Evolutionary conservation across 495 filamentous ascomycete species (phyloP).

Genomic region (Hypoxylon intermedium): DNA sequence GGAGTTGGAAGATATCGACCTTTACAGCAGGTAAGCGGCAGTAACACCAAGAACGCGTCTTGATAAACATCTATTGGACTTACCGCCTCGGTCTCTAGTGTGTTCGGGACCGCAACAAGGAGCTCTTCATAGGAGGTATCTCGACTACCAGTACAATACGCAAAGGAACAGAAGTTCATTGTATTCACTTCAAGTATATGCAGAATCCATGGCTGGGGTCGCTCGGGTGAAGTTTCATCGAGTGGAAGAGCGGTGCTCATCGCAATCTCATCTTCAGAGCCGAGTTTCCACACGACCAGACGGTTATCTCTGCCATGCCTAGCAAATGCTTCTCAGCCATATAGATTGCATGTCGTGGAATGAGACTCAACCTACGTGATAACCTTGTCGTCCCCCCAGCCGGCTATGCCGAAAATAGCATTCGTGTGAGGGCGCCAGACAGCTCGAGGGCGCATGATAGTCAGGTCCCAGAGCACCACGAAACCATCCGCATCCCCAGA

Average conservation of each 20-base stretch:
- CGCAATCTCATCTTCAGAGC: slow-evolving; percentile 63
- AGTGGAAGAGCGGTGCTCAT: slow-evolving; percentile 77
- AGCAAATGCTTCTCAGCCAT: slow-evolving; percentile 22
- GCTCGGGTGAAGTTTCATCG: slow-evolving; percentile 57
- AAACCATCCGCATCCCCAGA: slow-evolving; percentile 93
- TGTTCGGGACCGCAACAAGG: slow-evolving; percentile 78
- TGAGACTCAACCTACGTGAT: slow-evolving; percentile 72
- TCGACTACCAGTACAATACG: slow-evolving; percentile 57
- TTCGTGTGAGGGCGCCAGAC: slow-evolving; percentile 89
- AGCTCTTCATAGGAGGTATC: slow-evolving; percentile 45
- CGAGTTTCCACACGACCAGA: slow-evolving; percentile 82
- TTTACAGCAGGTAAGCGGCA: slow-evolving; percentile 37
- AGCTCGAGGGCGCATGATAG: slow-evolving; percentile 78
- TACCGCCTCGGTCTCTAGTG: slow-evolving; percentile 75
- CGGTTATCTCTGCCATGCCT: slow-evolving; percentile 93
- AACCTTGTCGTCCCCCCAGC: slow-evolving; percentile 66
- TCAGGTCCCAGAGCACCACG: slow-evolving; percentile 83
- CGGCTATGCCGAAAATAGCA: slow-evolving; percentile 75
- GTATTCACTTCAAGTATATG: slow-evolving; percentile 87
- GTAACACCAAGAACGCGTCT: not conserved
- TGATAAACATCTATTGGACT: slow-evolving; percentile 26
- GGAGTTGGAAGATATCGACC: slow-evolving; percentile 88
- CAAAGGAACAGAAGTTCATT: slow-evolving; percentile 94
- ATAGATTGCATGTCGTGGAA: slow-evolving; percentile 12
- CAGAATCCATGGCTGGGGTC: slow-evolving; percentile 80